phyloP scores from a whole-genome alignment of 2,329 filamentous ascomycete genomes.

The Stromatinia cepivora region DNA sequence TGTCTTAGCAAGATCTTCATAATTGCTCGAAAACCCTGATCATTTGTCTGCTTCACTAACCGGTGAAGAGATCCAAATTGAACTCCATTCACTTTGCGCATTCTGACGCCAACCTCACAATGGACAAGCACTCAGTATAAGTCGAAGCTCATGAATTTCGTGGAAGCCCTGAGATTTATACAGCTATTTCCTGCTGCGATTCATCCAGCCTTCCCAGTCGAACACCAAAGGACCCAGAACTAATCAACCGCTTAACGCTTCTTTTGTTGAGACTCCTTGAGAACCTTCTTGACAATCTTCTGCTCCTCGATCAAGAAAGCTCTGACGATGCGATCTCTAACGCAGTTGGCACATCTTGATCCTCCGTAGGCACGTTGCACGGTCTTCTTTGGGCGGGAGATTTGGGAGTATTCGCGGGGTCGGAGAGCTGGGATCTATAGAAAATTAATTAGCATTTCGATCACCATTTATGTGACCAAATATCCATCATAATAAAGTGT shows the following conservation, averaged over 20 bases:
- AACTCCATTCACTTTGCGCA: constrained; percentile 16
- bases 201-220: constrained; percentile 41
- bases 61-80: constrained; percentile 13
- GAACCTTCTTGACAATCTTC: constrained; percentile 99
- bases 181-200: constrained; percentile 41
- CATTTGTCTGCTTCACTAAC: constrained; percentile 18
- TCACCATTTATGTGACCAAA: neutral
- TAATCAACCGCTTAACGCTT: constrained; percentile 38
- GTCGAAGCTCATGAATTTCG: constrained; percentile 38
- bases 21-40: constrained; percentile 5
- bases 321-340: constrained; percentile 95
- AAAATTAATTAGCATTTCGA: constrained; percentile 36
- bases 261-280: constrained; percentile 91
- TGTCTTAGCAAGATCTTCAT: constrained; percentile 9
- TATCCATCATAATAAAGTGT: neutral
- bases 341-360: constrained; percentile 97
- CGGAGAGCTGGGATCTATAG: constrained; percentile 88
- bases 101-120: constrained; percentile 16
- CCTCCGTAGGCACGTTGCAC: constrained; percentile 98
- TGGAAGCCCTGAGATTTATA: constrained; percentile 40
- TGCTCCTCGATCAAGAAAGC: constrained; percentile 99
- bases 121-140: constrained; percentile 24
- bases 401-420: constrained; percentile 93
- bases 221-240: constrained; percentile 40
- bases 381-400: constrained; percentile 99